phyloP scores from a whole-genome alignment of 257 asterid genomes.

The Solanum chmielewskii region DNA sequence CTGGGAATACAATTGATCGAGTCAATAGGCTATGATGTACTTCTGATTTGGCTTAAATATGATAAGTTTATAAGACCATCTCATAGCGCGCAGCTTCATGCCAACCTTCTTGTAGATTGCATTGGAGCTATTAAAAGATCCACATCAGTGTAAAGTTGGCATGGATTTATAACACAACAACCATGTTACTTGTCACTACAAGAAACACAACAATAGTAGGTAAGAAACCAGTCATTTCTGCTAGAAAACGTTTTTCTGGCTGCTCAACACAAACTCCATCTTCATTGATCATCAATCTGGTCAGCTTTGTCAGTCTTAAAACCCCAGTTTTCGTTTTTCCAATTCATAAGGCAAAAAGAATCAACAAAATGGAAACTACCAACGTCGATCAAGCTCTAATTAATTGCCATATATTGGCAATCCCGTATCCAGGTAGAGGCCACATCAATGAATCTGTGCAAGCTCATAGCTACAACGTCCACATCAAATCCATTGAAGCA shows the following conservation, averaged over 20 bases:
- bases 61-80: constrained; percentile 13
- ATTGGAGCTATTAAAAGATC: constrained; percentile 26
- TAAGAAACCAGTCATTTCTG: neutral
- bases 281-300: neutral
- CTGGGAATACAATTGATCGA: neutral
- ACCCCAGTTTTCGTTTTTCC: neutral
- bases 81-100: constrained; percentile 19
- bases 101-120: constrained; percentile 19
- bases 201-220: neutral
- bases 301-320: neutral
- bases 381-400: neutral
- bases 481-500: constrained; percentile 21
- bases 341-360: neutral
- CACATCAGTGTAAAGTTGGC: constrained; percentile 20
- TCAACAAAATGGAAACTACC: neutral
- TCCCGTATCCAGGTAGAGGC: constrained; percentile 10
- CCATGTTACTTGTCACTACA: neutral
- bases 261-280: neutral
- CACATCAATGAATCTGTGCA: constrained; percentile 25
- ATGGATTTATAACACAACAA: neutral
- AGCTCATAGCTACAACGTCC: neutral
- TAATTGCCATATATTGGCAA: constrained; percentile 4
- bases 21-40: neutral
- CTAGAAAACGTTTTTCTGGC: neutral
- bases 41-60: neutral